Percentiles rank a stretch among this genome's conserved stretches.
Evolutionary conservation across 2,329 filamentous ascomycete species (phyloP).

Genomic region (Lanzia echinophila): DNA sequence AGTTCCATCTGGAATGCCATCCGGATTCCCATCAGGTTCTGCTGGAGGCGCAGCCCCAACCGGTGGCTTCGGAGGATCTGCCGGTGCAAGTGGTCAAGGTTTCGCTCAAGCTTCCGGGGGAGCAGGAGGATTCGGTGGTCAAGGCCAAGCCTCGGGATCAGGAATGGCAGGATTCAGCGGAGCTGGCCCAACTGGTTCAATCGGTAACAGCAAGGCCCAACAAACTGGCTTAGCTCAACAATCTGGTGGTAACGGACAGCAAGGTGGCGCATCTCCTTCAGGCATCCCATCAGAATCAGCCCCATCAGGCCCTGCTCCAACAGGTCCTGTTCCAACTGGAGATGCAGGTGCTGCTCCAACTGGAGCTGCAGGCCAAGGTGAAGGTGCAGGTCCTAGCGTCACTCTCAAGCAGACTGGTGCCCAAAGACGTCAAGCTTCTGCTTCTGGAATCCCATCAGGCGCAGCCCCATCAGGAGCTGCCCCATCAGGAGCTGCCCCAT

Average conservation of each 20-base stretch:
- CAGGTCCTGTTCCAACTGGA: too few species aligned
- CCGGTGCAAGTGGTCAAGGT: too few species aligned
- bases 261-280: too few species aligned
- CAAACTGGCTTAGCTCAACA: not conserved
- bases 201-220: not conserved
- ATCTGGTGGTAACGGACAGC: too few species aligned
- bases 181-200: not conserved
- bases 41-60: not conserved
- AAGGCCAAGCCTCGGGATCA: not conserved
- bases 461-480: not conserved
- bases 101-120: not conserved
- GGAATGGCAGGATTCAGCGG: not conserved
- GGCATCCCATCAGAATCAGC: too few species aligned
- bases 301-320: too few species aligned
- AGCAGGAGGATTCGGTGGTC: not conserved
- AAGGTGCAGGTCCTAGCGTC: not conserved
- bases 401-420: not conserved
- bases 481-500: not conserved
- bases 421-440: slow-evolving; percentile 3
- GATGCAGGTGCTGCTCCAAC: too few species aligned
- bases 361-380: not conserved
- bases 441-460: not conserved
- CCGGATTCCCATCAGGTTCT: not conserved
- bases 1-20: not conserved
- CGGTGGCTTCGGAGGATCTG: not conserved